Evolutionary conservation across 176 grass and related monocot species (phyloP).

Genomic region (Juncus inflexus): DNA sequence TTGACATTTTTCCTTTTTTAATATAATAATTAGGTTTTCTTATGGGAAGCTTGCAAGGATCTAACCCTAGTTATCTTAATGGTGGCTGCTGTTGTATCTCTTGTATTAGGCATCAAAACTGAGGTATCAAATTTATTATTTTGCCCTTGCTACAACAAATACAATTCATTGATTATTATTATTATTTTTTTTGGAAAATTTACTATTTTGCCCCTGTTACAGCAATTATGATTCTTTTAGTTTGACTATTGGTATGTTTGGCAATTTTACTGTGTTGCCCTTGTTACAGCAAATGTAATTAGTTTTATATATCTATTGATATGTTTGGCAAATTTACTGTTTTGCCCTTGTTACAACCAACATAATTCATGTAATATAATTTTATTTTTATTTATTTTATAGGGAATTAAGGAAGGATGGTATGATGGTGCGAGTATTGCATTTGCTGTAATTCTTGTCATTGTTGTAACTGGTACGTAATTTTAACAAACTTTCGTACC

Average conservation of each 20-base stretch:
- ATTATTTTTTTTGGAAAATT: not conserved
- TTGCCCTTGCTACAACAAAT: not conserved
- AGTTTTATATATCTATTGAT: not conserved
- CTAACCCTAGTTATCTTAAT: conserved; percentile 93
- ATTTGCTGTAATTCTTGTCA: conserved; percentile 86
- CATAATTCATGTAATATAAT: not conserved
- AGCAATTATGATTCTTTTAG: not conserved
- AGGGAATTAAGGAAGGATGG: conserved; percentile 98
- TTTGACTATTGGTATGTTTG: not conserved
- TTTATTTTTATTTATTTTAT: conserved; percentile 14
- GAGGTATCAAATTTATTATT: conserved; percentile 45
- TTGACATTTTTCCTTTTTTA: not conserved
- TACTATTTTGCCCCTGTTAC: not conserved
- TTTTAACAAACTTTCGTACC: conserved; percentile 1
- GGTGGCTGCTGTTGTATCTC: conserved; percentile 77
- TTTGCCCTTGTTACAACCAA: not conserved
- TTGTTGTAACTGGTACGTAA: conserved; percentile 75
- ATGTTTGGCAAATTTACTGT: not conserved
- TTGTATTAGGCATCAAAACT: conserved; percentile 87
- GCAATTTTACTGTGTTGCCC: not conserved
- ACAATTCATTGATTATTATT: not conserved
- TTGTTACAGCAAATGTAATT: not conserved
- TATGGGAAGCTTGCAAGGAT: conserved; percentile 95
- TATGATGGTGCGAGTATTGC: conserved; percentile 94
- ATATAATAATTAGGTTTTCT: conserved; percentile 52